Percentiles rank a stretch among this genome's conserved stretches.
Evolutionary conservation across 768 basidiomycete genomes (phyloP).

Genomic region (Leccinum barrowsii): DNA sequence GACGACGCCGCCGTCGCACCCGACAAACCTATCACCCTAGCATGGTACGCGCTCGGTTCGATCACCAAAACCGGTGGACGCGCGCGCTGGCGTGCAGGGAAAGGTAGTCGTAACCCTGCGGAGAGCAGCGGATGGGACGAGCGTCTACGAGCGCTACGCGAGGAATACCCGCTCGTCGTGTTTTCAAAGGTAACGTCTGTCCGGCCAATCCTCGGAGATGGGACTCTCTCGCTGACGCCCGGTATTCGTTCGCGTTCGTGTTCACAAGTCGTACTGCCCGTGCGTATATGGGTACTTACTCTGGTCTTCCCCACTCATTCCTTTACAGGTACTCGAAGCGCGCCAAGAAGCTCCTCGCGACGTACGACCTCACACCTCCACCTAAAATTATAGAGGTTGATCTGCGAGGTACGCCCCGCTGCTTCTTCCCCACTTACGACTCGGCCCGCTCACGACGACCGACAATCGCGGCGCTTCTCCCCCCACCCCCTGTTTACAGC

Average conservation of each 20-base stretch:
- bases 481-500: constrained; percentile 23
- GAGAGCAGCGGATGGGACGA: constrained; percentile 25
- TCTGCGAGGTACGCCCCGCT: constrained; percentile 47
- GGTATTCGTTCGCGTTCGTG: too few relatives aligned
- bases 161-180: constrained; percentile 62
- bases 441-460: not conserved
- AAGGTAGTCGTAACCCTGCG: constrained; percentile 33
- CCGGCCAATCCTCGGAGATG: not conserved
- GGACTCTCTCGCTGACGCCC: not conserved
- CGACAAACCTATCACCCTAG: constrained; percentile 44
- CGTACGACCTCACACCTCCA: constrained; percentile 57
- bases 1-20: constrained; percentile 44
- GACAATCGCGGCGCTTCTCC: not conserved
- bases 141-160: constrained; percentile 40
- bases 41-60: constrained; percentile 51
- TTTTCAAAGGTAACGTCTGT: constrained; percentile 68
- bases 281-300: constrained; percentile 23
- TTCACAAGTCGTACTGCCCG: constrained; percentile 67
- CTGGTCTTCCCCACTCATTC: not conserved
- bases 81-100: constrained; percentile 3
- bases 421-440: not conserved
- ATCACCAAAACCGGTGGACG: not conserved
- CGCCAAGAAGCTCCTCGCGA: constrained; percentile 47
- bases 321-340: constrained; percentile 25
- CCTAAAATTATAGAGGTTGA: constrained; percentile 78